Evolutionary conservation across 78 protist genomes (phyloP).

Genomic region (Dictyostelium discoideum): dicty_2.7 NC_007088.5:269501-270000

Average conservation of each 20-base stretch:
- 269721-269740: constrained; percentile 19
- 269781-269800: not conserved
- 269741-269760: not conserved
- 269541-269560: not conserved
- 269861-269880: no score
- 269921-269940: no score
- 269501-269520: constrained; percentile 9
- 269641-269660: not conserved
- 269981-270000: no score
- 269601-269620: not conserved
- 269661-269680: not conserved
- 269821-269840: not conserved
- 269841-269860: no score
- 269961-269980: no score
- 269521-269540: constrained; percentile 1
- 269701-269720: not conserved
- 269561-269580: not conserved
- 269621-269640: not conserved
- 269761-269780: not conserved
- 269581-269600: constrained; percentile 10
- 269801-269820: not conserved
- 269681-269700: not conserved
- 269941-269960: no score
- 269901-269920: no score
- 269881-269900: no score